Evolutionary conservation across 2,329 filamentous ascomycete genomes (phyloP).

Genomic region (Xylariaceae sp.): DNA sequence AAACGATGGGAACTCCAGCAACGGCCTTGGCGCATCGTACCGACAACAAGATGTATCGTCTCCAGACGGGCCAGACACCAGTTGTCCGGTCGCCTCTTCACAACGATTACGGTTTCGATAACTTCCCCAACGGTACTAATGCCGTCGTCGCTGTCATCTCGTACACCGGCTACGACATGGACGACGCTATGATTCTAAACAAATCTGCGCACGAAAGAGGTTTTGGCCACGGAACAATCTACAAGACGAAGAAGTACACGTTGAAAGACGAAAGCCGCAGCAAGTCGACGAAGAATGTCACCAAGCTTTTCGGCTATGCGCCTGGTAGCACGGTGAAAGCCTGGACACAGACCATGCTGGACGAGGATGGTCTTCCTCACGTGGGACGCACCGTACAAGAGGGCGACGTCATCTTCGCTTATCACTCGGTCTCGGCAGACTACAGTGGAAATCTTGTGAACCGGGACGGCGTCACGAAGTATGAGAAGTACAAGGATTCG

Average conservation of each 20-base stretch:
- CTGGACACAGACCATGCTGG: constrained; percentile 65
- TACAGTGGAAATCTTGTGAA: constrained; percentile 75
- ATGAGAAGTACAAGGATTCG: constrained; percentile 89
- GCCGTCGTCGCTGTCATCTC: constrained; percentile 96
- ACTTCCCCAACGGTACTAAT: constrained; percentile 95
- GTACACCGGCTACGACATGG: constrained; percentile 99
- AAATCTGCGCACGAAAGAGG: constrained; percentile 94
- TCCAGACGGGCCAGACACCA: constrained; percentile 94
- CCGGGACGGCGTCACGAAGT: constrained; percentile 77
- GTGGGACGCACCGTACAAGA: constrained; percentile 73
- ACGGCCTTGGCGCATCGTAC: constrained; percentile 80
- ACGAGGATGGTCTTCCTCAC: constrained; percentile 80
- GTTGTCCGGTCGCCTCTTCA: constrained; percentile 88
- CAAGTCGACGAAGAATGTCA: constrained; percentile 62
- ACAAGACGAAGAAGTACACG: constrained; percentile 92
- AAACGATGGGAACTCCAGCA: constrained; percentile 95
- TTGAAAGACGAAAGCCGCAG: constrained; percentile 72
- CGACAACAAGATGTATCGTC: constrained; percentile 92
- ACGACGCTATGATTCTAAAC: constrained; percentile 99
- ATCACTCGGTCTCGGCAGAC: constrained; percentile 80
- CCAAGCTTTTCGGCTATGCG: constrained; percentile 86
- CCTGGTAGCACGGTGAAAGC: constrained; percentile 68
- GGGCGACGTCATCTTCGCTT: constrained; percentile 82
- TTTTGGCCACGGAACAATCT: constrained; percentile 92
- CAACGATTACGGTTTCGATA: constrained; percentile 94